These are phyloP conservation scores for Phytopythium kandeliae DNA, from an alignment of 352 stramenopile species.

Conservation along the genomic window DNA sequence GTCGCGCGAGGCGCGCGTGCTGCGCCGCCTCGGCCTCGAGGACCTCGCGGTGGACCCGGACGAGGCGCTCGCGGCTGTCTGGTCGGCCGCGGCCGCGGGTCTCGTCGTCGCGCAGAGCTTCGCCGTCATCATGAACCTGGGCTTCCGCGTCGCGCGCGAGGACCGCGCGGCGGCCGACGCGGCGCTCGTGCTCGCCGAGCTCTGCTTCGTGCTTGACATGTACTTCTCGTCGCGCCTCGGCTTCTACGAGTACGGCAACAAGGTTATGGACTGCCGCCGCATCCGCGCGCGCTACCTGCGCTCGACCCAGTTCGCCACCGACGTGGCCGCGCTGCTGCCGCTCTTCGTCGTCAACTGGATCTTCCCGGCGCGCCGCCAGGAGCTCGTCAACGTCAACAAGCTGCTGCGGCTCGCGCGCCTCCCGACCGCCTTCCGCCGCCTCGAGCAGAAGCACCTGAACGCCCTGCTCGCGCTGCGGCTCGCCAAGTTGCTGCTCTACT, in stretches of 20 bases:
- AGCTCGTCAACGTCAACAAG: constrained; percentile 53
- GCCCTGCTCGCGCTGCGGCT: constrained; percentile 34
- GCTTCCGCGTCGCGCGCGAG: constrained; percentile 13
- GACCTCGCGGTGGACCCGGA: constrained; percentile 41
- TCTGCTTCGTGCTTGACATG: constrained; percentile 38
- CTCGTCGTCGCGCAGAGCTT: constrained; percentile 26
- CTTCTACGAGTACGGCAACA: constrained; percentile 67
- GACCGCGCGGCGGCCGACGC: constrained; percentile 12
- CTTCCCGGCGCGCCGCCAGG: constrained; percentile 9
- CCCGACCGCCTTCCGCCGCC: constrained; percentile 9
- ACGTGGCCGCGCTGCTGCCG: constrained; percentile 32
- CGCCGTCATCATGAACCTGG: constrained; percentile 31
- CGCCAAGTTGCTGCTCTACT: constrained; percentile 45
- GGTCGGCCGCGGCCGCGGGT: constrained; percentile 24
- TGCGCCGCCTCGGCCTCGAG: constrained; percentile 24
- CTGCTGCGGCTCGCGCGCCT: constrained; percentile 31
- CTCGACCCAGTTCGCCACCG: constrained; percentile 26
- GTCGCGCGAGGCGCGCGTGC: constrained; percentile 20
- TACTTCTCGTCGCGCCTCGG: constrained; percentile 41
- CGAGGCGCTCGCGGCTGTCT: constrained; percentile 11
- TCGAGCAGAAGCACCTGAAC: constrained; percentile 43
- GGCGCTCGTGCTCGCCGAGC: constrained; percentile 29
- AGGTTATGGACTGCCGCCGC: constrained; percentile 38
- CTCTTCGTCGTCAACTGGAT: constrained; percentile 48
- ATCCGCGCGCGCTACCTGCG: constrained; percentile 35